Base-by-base conservation (phyloP, 352 stramenopile genomes). In the Globisporangium paddicum region DNA sequence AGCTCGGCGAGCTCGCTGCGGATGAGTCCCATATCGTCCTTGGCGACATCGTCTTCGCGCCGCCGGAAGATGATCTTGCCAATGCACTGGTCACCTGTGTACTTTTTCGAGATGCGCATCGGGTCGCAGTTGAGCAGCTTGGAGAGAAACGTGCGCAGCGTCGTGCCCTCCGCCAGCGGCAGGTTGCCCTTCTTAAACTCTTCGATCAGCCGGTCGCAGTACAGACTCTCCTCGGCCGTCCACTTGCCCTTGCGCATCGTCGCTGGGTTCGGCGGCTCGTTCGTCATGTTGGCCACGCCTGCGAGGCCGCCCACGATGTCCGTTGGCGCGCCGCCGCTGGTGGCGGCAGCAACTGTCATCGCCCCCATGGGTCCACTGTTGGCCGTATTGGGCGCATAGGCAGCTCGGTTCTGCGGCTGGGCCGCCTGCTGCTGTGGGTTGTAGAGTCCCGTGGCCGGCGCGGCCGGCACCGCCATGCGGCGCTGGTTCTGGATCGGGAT, bases 41-140 rank as follows among this genome's bases (percentile, higher is more conserved):
- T 87, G 3, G 82, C 66, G 11, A 91, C 68, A n/a, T 89, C 77
- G 47, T 90, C 80, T 55, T 90, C 86, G 32, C 84, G 72, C 32
- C 82, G 69, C 2, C 60, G 60, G 44, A 67, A 67, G 46, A 85
- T 79, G 32, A 84, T 81, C 75, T 99, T 99, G 66, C 97, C 96
- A 61, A 99, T 99, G 65, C 95, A 99, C 64, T 99, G 98, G 58
- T 92, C 87, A 14, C 97, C 96, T 49, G 98, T 98, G 66, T 99
- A 99, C 75, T 99, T 99, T 68, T 99, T 99, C 0, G 93, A 98
- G 57, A 99, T 99, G 14, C 97, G 79, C 96, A 99, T 99, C 8
- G 97, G 96, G 75, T 99, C 96, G 69, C 97, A 99, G 67, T 99
- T 98, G 5, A 99, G 74, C 14, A 98, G 62, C 69, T 98, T 99